Percentiles rank a stretch among this genome's conserved stretches.
Conservation (phyloP, 2,329 filamentous ascomycete species). For the Pseudomassariella vexata region DNA sequence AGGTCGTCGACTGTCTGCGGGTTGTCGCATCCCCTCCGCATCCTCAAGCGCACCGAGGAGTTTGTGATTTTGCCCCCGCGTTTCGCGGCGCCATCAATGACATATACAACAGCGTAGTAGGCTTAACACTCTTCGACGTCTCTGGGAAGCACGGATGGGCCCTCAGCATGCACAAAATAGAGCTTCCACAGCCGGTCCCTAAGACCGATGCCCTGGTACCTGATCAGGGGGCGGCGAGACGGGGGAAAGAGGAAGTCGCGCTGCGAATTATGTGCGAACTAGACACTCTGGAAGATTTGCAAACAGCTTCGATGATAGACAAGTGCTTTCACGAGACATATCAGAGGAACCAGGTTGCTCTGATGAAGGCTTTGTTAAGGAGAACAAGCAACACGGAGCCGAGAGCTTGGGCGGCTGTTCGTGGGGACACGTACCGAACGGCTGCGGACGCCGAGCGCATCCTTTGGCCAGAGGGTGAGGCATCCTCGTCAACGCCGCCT, state of each 20-base stretch:
- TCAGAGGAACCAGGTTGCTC: constrained; percentile 34
- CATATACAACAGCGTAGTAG: constrained; percentile 44
- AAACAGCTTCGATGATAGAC: constrained; percentile 34
- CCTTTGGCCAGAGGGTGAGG: constrained; percentile 13
- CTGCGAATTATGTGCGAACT: constrained; percentile 34
- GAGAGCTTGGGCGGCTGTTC: neutral
- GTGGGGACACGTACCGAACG: constrained; percentile 6
- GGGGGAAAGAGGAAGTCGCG: constrained; percentile 24
- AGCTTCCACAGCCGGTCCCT: constrained; percentile 28
- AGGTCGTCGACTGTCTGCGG: constrained; percentile 37
- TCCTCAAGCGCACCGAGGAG: constrained; percentile 32
- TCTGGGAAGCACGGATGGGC: constrained; percentile 45
- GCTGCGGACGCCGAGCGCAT: constrained; percentile 21
- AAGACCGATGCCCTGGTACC: constrained; percentile 5
- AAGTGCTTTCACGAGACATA: constrained; percentile 38
- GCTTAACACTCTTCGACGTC: constrained; percentile 42
- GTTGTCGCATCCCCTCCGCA: constrained; percentile 38
- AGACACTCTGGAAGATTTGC: constrained; percentile 34
- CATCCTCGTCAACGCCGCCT: neutral
- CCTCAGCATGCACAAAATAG: constrained; percentile 31
- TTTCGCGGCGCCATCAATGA: constrained; percentile 43
- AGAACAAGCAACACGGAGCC: neutral
- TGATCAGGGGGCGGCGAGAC: neutral
- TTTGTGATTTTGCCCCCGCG: constrained; percentile 43
- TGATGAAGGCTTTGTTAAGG: constrained; percentile 24